A percentile compares a stretch with the other conserved stretches of the same genome.
These are phyloP conservation scores for Inonotus obliquus DNA, from an alignment of 1,284 basidiomycete species.

Conservation along the genomic window DNA sequence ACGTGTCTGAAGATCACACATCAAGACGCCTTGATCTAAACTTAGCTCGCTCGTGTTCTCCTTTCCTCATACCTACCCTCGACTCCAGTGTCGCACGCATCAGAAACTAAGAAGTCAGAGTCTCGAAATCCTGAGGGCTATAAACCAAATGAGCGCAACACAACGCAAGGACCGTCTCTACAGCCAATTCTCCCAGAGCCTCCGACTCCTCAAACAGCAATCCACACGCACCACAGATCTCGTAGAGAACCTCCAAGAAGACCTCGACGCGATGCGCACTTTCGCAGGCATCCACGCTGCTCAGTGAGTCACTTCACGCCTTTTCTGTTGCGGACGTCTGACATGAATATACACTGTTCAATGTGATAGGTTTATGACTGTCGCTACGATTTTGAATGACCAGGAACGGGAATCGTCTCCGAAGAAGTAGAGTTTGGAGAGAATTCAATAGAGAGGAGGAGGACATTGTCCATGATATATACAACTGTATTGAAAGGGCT, in stretches of 20 bases:
- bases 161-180: constrained; percentile 72
- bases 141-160: constrained; percentile 50
- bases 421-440: background rate
- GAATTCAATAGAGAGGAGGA: background rate
- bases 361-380: constrained; percentile 13
- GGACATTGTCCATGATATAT: too few species aligned
- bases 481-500: background rate
- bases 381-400: constrained; percentile 3
- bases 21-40: too few species aligned
- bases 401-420: background rate
- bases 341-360: background rate
- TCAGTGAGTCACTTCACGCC: constrained; percentile 43
- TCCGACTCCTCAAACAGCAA: constrained; percentile 56
- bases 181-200: constrained; percentile 55
- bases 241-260: constrained; percentile 63
- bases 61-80: too few species aligned
- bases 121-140: background rate
- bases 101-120: too few species aligned
- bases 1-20: background rate
- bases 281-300: constrained; percentile 70
- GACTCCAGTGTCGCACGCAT: too few species aligned
- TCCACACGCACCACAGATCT: constrained; percentile 64
- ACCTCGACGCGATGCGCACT: constrained; percentile 66
- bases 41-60: too few species aligned
- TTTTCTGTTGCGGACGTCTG: background rate